Base-by-base conservation (phyloP, 768 basidiomycete species). In the Xerocomus brunneocitrinus region DNA sequence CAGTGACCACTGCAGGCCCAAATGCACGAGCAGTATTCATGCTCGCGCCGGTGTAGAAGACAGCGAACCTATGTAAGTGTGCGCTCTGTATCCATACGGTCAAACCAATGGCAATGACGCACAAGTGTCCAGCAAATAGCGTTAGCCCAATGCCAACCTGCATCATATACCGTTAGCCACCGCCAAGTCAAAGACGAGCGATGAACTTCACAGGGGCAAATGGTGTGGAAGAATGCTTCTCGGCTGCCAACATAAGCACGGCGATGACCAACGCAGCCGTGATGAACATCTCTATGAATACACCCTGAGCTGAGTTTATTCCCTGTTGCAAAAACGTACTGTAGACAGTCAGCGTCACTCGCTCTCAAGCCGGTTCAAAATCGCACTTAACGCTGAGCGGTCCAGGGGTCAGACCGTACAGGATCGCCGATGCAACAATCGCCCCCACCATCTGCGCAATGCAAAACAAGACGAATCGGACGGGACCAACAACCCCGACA, bases 201-300 rank as follows among this genome's bases (percentile, higher is more conserved):
- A 35, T 28, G n/a, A 32, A 8, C 28, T 69, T 42, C 56, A 83
- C 82, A n/a, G 85, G 85, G 19, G 84, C 84, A 60, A 86, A 83
- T 0, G 85, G 81, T 1, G 84, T 87, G 2, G 74, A 73, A 27
- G 73, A 70, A 58, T 85, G 85, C 67, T 87, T 87, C 67, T 87
- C 86, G 14, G 81, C 82, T 4, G 86, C 85, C 25, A 87, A 66
- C 83, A 87, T 86, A 56, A 87, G 77, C n/a, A 86, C 82, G 6
- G 85, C 73, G 13, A 85, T 66, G 40, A 81, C 78, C 38, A 87
- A 73, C 14, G 74, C 73, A 12, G 79, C 73, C 13, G 84, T 86
- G 58, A 81, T 77, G 67, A 87, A 86, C 78, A 85, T 82, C 64
- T 87, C 85, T 55, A 87, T 84, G 65, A 86, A 87, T 16, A 85